Percentiles rank a stretch among this genome's conserved stretches.
These are phyloP conservation scores for Pleurotus tuoliensis DNA, from an alignment of 768 basidiomycete genomes.

Conservation along the genomic window DNA sequence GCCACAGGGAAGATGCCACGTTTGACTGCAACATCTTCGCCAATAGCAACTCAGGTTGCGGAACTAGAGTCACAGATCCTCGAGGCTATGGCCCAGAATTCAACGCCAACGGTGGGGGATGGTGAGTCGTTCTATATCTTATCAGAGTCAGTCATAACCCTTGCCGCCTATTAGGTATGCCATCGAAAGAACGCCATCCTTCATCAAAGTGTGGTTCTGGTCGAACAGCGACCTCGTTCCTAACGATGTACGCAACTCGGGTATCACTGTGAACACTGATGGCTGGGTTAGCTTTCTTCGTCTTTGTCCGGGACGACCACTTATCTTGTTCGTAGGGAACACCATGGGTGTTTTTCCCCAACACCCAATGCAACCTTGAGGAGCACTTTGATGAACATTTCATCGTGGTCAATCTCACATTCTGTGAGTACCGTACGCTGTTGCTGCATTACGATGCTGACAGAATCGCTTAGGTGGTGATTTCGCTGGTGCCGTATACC, in stretches of 20 bases:
- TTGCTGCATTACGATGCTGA: neutral
- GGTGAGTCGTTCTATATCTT: conserved; percentile 28
- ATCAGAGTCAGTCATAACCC: neutral
- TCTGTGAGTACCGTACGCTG: conserved; percentile 23
- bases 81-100: conserved; percentile 55
- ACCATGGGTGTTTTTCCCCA: conserved; percentile 61
- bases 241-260: conserved; percentile 39
- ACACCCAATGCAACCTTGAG: conserved; percentile 51
- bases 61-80: conserved; percentile 29
- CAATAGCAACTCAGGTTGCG: conserved; percentile 43
- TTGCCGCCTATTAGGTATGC: conserved; percentile 43
- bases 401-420: conserved; percentile 53
- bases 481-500: conserved; percentile 51
- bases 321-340: conserved; percentile 36
- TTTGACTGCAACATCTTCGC: conserved; percentile 38
- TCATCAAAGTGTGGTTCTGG: conserved; percentile 75
- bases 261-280: conserved; percentile 38
- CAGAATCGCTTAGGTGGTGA: conserved; percentile 40
- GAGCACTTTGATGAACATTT: conserved; percentile 52
- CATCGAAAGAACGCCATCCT: conserved; percentile 51
- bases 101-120: conserved; percentile 57
- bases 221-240: conserved; percentile 44
- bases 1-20: conserved; percentile 17
- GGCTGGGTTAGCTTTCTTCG: conserved; percentile 40
- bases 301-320: neutral